A percentile compares a stretch with the other conserved stretches of the same genome.
phyloP scores from a whole-genome alignment of 1,284 basidiomycete genomes.

The Puccinia triticina region DNA sequence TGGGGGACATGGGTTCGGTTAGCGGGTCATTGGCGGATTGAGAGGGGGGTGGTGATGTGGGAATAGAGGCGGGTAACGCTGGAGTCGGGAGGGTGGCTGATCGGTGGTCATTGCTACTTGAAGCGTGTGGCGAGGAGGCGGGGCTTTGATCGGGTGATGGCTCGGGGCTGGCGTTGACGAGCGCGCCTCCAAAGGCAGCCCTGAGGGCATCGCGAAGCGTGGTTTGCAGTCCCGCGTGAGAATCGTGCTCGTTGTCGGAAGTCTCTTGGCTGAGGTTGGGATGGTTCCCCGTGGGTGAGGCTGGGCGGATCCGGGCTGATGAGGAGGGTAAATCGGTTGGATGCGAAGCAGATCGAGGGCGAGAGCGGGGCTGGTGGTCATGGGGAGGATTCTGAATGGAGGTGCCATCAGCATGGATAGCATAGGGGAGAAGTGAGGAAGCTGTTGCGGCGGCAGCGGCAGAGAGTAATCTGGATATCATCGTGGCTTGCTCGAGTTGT shows the following conservation, averaged over 20 bases:
- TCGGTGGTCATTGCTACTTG: neutral
- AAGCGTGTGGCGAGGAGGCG: neutral
- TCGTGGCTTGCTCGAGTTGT: conserved; percentile 8
- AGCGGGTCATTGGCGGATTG: neutral
- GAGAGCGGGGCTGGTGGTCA: neutral
- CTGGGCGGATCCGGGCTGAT: neutral
- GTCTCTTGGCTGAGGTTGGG: neutral
- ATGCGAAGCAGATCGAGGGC: neutral
- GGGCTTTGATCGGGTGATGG: neutral
- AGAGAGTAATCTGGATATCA: conserved; percentile 26
- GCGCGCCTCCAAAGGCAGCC: conserved; percentile 21
- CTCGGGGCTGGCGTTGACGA: conserved; percentile 7
- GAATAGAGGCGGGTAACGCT: neutral
- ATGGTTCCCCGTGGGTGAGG: neutral
- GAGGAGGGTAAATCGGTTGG: neutral
- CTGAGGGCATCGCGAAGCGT: conserved; percentile 24
- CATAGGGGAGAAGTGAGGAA: conserved; percentile 13
- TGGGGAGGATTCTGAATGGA: neutral
- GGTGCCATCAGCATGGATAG: conserved; percentile 26
- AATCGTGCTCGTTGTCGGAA: neutral
- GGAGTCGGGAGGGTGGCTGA: neutral
- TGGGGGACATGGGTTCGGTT: neutral
- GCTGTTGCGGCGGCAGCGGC: conserved; percentile 31
- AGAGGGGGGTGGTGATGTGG: neutral
- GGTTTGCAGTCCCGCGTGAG: conserved; percentile 14